These are phyloP conservation scores for Gautieria morchelliformis DNA, from an alignment of 768 basidiomycete species.

Conservation along the genomic window DNA sequence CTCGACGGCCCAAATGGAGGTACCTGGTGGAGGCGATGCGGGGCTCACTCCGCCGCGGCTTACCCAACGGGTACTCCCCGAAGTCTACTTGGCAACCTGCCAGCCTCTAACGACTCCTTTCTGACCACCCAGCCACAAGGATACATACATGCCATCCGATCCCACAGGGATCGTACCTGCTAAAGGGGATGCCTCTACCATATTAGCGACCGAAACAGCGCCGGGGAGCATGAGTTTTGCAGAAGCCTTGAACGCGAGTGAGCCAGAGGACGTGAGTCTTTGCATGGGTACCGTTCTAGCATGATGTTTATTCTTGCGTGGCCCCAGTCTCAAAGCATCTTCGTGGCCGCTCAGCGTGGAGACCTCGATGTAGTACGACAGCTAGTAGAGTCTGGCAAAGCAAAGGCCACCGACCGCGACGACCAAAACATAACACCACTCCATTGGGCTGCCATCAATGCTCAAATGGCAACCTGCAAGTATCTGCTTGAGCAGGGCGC, in stretches of 20 bases:
- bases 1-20: too few species aligned
- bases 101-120: too few species aligned
- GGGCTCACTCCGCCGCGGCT: background rate
- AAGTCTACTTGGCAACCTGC: too few species aligned
- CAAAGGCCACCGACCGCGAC: constrained; percentile 71
- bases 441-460: constrained; percentile 98
- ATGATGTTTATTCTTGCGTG: background rate
- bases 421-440: constrained; percentile 88
- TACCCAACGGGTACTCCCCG: too few species aligned
- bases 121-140: background rate
- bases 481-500: constrained; percentile 88
- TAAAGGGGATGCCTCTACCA: constrained; percentile 4
- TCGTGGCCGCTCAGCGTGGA: constrained; percentile 81
- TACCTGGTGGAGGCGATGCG: background rate
- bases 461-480: constrained; percentile 80
- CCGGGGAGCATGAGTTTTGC: constrained; percentile 2
- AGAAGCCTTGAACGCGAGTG: constrained; percentile 4
- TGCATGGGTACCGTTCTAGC: background rate
- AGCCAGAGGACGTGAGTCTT: constrained; percentile 7
- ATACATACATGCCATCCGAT: constrained; percentile 2
- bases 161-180: constrained; percentile 8
- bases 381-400: constrained; percentile 63
- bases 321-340: constrained; percentile 48
- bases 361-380: constrained; percentile 56
- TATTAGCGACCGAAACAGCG: constrained; percentile 3